These are phyloP conservation scores for Syncephalis fuscata DNA, from an alignment of 371 early-diverging fungal genomes.

Conservation along the genomic window DNA sequence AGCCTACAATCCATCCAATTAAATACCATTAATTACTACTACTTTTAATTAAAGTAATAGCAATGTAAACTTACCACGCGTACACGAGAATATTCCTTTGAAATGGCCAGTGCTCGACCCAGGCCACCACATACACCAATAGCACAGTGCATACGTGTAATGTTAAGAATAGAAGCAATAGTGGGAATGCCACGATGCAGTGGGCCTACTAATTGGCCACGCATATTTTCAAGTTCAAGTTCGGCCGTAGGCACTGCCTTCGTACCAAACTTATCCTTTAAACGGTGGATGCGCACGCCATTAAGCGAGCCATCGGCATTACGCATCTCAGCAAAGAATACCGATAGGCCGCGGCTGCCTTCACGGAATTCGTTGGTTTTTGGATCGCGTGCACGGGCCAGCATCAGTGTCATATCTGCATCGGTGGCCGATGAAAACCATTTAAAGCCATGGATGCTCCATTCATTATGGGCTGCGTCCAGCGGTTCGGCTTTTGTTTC, in stretches of 20 bases:
- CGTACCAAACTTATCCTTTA: constrained; percentile 51
- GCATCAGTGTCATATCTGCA: constrained; percentile 40
- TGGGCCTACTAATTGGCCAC: constrained; percentile 34
- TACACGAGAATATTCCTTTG: constrained; percentile 37
- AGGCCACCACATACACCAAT: constrained; percentile 25
- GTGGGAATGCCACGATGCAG: constrained; percentile 33
- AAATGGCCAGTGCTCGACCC: constrained; percentile 25
- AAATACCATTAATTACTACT: background rate
- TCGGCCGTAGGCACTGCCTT: constrained; percentile 58
- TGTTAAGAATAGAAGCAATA: constrained; percentile 41
- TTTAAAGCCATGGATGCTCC: constrained; percentile 45
- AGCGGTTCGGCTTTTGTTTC: constrained; percentile 33
- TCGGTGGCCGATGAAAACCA: constrained; percentile 60
- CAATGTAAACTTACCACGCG: constrained; percentile 18
- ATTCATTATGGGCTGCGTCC: constrained; percentile 16
- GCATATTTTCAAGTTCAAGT: constrained; percentile 30
- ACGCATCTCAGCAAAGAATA: constrained; percentile 38
- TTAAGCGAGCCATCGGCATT: constrained; percentile 30
- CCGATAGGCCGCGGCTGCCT: constrained; percentile 35
- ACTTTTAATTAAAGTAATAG: background rate
- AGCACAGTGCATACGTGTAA: constrained; percentile 42
- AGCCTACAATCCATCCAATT: constrained; percentile 7
- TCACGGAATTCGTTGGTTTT: constrained; percentile 10
- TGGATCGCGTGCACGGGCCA: constrained; percentile 35
- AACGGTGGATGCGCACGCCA: constrained; percentile 29